These are phyloP conservation scores for Diplogelasinospora grovesii DNA, from an alignment of 495 filamentous ascomycete species.

Conservation along the genomic window DNA sequence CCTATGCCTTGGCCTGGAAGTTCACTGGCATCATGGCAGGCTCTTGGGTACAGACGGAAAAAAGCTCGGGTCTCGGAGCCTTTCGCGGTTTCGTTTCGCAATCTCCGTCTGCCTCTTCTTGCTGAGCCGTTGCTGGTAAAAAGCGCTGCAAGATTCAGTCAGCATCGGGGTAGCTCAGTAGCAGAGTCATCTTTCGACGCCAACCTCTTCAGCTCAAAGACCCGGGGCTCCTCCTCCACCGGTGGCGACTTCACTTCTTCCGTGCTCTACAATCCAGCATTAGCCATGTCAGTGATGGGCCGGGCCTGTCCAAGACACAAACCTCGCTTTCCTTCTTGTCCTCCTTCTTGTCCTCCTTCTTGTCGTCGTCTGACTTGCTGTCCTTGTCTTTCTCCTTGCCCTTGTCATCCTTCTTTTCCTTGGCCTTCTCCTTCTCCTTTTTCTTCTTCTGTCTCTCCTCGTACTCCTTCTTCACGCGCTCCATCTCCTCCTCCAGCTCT, in stretches of 20 bases:
- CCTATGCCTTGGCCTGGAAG: no score
- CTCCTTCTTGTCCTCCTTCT: constrained; percentile 32
- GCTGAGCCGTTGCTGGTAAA: constrained; percentile 79
- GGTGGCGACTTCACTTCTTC: constrained; percentile 33
- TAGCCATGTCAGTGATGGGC: constrained; percentile 35
- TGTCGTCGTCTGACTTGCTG: constrained; percentile 43
- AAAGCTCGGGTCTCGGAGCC: constrained; percentile 66
- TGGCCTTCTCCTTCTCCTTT: constrained; percentile 39
- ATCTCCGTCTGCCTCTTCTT: constrained; percentile 72
- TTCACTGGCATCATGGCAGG: constrained; percentile 44
- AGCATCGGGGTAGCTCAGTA: not conserved
- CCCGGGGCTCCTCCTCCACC: constrained; percentile 58
- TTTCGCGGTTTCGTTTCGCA: constrained; percentile 73
- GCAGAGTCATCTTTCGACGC: constrained; percentile 11
- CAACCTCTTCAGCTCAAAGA: constrained; percentile 84
- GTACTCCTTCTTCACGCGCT: constrained; percentile 70
- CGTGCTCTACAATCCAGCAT: constrained; percentile 12
- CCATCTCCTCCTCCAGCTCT: constrained; percentile 65
- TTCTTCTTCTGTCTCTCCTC: constrained; percentile 63
- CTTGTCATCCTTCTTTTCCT: constrained; percentile 39
- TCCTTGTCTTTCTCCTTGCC: constrained; percentile 50
- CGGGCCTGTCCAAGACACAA: not conserved
- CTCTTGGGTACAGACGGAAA: constrained; percentile 81
- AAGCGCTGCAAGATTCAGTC: constrained; percentile 47
- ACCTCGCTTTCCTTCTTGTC: constrained; percentile 44